Base-by-base conservation (phyloP, 1,284 basidiomycete species). In the Mycena sp. region DNA sequence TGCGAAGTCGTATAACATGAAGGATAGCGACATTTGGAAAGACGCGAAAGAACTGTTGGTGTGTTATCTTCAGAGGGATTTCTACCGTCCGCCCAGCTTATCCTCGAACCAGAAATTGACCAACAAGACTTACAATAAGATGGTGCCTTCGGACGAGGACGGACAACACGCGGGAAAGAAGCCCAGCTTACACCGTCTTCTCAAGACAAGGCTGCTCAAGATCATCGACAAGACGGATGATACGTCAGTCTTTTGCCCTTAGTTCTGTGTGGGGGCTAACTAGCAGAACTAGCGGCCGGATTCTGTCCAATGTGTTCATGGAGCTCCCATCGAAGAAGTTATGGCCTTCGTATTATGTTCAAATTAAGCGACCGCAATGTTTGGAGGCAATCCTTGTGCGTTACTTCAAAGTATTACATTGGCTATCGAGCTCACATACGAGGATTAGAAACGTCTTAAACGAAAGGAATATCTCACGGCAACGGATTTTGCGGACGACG, bases 1-100 rank as follows among this genome's bases (percentile, higher is more conserved):
- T 74, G 96, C 96, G 21, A 94, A 94, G 79, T 81, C 85, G 68
- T 98, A 96, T 79, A 98, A 98, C 76, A 83, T 89, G 75, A 90
- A 91, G 74, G 92, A 91, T 28, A 96, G 94, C 74, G 84, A 84
- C 60, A 95, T 98, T 57, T 96, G 88, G 84, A 83, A 85, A 61
- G 93, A 96, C 77, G 95, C 96, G 10, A 91, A 90, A 74, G 83
- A 85, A 45, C 74, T 88, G 32, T 72, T 85, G 70, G 87, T 87
- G 66, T 63, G 73, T 68, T 14, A 14, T 7, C 30, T 44, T 17
- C 14, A 28, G 12, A 5, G 38, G 9, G 6, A 12, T 2, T 6
- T 29, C 17, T 53, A 14, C 26, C 32, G 45, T 50, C 19, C 41
- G 19, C 29, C 41, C 40, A 52, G 50, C 58, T 63, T 28, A 54